Percentiles rank a stretch among this genome's conserved stretches.
phyloP scores from a whole-genome alignment of 2,329 filamentous ascomycete species.

The Thermothelomyces thermophilus region DNA sequence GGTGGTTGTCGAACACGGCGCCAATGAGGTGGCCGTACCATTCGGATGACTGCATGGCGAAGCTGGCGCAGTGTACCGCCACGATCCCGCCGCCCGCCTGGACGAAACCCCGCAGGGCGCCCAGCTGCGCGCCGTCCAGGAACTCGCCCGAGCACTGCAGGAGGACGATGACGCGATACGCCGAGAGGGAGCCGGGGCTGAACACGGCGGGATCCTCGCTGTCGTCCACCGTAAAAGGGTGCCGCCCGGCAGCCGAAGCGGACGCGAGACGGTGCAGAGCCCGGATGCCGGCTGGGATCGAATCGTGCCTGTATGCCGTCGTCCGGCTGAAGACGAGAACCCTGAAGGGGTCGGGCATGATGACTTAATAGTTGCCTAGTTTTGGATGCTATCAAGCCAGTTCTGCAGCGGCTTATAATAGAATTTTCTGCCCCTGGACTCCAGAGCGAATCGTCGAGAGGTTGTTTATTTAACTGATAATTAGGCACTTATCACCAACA shows the following conservation, averaged over 20 bases:
- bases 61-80: constrained; percentile 35
- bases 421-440: too few species aligned
- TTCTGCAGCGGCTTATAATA: too few species aligned
- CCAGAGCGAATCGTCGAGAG: too few species aligned
- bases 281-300: constrained; percentile 33
- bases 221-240: constrained; percentile 30
- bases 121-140: constrained; percentile 30
- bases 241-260: constrained; percentile 8
- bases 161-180: constrained; percentile 34
- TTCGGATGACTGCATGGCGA: constrained; percentile 29
- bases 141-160: constrained; percentile 36
- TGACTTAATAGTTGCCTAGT: too few species aligned
- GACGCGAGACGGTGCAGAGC: constrained; percentile 29
- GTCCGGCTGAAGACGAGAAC: constrained; percentile 38
- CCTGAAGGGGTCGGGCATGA: constrained; percentile 19
- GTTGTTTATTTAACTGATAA: too few species aligned
- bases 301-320: constrained; percentile 33
- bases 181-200: constrained; percentile 26
- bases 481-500: too few species aligned
- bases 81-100: constrained; percentile 34
- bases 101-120: constrained; percentile 31
- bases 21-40: constrained; percentile 37
- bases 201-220: constrained; percentile 34
- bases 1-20: constrained; percentile 34
- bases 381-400: too few species aligned